A percentile compares a stretch with the other conserved stretches of the same genome.
Conservation (phyloP, 2,329 filamentous ascomycete species). For the Colletotrichum falcatum region DNA sequence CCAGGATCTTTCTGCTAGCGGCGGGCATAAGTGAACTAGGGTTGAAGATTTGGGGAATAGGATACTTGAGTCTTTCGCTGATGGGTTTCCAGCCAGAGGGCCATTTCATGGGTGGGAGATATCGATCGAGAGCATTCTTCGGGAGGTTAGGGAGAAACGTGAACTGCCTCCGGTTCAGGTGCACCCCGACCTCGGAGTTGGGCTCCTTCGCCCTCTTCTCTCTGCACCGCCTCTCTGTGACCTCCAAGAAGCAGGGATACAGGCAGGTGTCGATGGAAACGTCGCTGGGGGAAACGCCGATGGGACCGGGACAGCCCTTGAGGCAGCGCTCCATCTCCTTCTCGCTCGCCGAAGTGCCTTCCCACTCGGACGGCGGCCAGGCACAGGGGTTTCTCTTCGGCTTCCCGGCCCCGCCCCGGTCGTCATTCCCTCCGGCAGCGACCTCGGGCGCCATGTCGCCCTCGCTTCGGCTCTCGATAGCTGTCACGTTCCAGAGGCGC, state of each 20-base stretch:
- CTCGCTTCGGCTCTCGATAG: neutral
- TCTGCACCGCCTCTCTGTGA: neutral
- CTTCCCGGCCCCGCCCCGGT: fast-evolving
- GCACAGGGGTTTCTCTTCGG: neutral
- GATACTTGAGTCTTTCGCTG: too few relatives aligned
- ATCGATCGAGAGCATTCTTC: too few relatives aligned
- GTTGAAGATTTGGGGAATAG: too few relatives aligned
- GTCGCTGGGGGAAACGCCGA: too few relatives aligned
- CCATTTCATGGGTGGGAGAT: too few relatives aligned
- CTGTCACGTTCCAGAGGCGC: neutral
- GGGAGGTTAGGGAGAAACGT: too few relatives aligned
- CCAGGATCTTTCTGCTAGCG: too few relatives aligned
- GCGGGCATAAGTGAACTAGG: too few relatives aligned
- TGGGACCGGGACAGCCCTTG: neutral
- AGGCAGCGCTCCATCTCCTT: neutral
- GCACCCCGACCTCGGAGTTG: neutral
- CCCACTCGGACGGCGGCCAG: neutral
- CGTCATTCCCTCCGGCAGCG: neutral
- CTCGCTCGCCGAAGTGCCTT: neutral
- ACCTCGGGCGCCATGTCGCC: neutral
- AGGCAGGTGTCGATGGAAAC: neutral
- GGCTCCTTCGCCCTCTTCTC: neutral
- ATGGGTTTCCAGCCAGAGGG: too few relatives aligned
- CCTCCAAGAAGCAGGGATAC: neutral
- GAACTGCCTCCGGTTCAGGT: neutral